phyloP scores from a whole-genome alignment of 371 early-diverging fungal genomes.

The Dinochytrium kinnereticum region DNA sequence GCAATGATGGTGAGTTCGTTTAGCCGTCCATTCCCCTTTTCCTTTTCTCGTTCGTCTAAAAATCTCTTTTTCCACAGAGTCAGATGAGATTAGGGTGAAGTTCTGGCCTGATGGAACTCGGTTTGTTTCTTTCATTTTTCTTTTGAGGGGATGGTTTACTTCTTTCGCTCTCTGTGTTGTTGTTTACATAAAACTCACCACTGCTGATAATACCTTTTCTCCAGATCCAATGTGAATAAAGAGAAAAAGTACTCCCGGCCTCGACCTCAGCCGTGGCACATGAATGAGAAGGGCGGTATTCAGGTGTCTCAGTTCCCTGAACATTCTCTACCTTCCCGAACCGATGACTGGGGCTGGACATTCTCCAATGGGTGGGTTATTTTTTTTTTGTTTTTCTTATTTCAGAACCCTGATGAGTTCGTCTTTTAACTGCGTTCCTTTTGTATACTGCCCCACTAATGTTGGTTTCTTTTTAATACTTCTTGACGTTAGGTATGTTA shows the following conservation, averaged over 20 bases:
- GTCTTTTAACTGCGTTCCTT: too few relatives aligned
- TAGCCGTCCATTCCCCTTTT: neutral
- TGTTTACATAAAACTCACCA: neutral
- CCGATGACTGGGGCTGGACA: conserved; percentile 11
- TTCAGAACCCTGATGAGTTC: too few relatives aligned
- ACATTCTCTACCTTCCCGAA: neutral
- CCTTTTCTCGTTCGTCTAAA: neutral
- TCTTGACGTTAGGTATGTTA: conserved; percentile 4
- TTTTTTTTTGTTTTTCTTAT: neutral
- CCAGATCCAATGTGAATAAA: conserved; percentile 2
- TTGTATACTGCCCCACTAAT: too few relatives aligned
- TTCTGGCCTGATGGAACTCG: conserved; percentile 14
- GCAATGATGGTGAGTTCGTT: neutral
- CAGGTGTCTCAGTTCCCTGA: conserved; percentile 9
- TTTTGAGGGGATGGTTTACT: too few relatives aligned
- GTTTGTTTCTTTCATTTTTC: too few relatives aligned
- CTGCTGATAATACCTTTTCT: neutral
- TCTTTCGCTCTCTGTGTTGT: neutral
- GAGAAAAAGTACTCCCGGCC: neutral
- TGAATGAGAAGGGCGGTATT: conserved; percentile 1
- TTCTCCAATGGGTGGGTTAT: conserved; percentile 9
- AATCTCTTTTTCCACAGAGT: neutral
- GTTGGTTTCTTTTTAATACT: neutral
- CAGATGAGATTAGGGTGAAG: conserved; percentile 1
- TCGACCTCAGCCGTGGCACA: conserved; percentile 6